Evolutionary conservation across 331 rosid genomes (phyloP), one percentile per base, ranked within the genome.

Genomic region (Rhamnella rubrinervis): DNA sequence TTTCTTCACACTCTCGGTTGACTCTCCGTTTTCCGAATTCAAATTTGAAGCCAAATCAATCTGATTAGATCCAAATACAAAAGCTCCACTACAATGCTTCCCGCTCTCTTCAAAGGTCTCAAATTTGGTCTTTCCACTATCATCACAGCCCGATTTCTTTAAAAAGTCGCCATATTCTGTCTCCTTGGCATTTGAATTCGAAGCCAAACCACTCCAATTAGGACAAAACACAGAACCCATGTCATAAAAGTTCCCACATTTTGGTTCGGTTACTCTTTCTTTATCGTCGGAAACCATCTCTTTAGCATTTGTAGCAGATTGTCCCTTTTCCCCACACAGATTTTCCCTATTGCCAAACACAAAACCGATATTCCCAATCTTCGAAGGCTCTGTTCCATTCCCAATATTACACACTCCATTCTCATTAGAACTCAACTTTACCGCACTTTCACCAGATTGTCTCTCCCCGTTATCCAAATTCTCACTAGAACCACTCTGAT

Each of bases 331-430:
- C 16, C 47, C 68, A 11, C n/a, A 5, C 5, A 68, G 66, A 55
- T 72, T 56, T 58, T 56, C 57, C 66, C 61, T 63, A 47, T 83
- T 80, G 65, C 71, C 59, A 78, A 82, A 81, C 70, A 75, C 83
- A 75, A 83, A 83, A 66, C 79, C 82, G 62, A 61, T 63, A 52
- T 68, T 44, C 60, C 60, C 82, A 56, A 67, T 53, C 44, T 78
- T 62, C 68, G 71, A 12, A 53, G 61, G 8, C 56, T 49, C 83
- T 16, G 58, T 68, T 70, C 59, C 83, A 28, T 67, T 59, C 25
- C 55, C 78, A 49, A n/a, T 14, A 26, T 64, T 37, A 12, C 63
- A 74, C 56, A 59, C 38, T 63, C 51, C 77, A 8, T 59, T 28
- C 63, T 67, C 66, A 59, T 49, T 23, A 37, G 51, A 66, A 13